Evolutionary conservation across 177 flowering plant species (phyloP).

Genomic region (Telopea speciosissima): DNA sequence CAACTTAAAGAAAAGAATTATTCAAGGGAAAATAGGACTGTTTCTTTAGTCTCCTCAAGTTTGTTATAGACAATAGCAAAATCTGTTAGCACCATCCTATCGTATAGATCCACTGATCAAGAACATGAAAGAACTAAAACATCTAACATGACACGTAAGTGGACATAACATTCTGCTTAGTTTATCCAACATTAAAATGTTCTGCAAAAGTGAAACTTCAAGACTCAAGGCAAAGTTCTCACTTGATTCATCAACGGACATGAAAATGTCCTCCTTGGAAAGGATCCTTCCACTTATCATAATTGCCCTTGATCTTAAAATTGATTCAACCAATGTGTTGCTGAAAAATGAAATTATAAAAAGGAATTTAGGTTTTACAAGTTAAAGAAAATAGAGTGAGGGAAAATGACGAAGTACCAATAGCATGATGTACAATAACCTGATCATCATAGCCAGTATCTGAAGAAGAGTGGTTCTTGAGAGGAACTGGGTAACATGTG

Average conservation of each 20-base stretch:
- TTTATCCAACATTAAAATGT: neutral
- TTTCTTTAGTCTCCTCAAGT: neutral
- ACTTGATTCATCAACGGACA: constrained; percentile 50
- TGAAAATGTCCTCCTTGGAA: constrained; percentile 42
- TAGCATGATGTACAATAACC: constrained; percentile 24
- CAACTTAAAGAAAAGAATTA: neutral
- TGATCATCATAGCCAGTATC: constrained; percentile 52
- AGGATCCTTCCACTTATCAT: constrained; percentile 86
- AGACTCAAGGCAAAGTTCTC: constrained; percentile 18
- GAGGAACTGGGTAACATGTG: constrained; percentile 60
- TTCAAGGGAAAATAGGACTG: neutral
- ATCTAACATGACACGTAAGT: neutral
- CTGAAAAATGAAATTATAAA: constrained; percentile 25
- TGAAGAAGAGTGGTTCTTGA: constrained; percentile 54
- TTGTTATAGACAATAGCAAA: neutral
- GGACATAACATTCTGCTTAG: neutral
- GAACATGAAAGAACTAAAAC: neutral
- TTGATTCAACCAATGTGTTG: constrained; percentile 44
- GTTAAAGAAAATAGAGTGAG: neutral
- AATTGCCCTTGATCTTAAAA: constrained; percentile 78
- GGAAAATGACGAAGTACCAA: neutral
- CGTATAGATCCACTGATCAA: neutral
- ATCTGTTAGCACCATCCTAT: neutral
- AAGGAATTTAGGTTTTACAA: neutral
- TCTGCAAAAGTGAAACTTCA: neutral